Evolutionary conservation across 495 filamentous ascomycete genomes (phyloP).

Genomic region (Annulohypoxylon nitens): DNA sequence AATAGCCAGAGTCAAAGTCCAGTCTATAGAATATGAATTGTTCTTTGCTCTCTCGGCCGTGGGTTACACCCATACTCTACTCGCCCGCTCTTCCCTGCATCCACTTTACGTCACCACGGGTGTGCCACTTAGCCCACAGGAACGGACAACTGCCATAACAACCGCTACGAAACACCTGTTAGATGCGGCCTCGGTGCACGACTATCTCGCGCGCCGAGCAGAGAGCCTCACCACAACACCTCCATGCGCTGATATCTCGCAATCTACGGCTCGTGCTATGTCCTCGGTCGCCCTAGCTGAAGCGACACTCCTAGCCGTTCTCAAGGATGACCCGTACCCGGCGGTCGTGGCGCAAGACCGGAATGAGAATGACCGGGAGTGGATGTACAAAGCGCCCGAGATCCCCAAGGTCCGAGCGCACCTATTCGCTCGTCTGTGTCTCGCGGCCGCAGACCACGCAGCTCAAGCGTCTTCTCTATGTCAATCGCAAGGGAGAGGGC

Average conservation of each 20-base stretch:
- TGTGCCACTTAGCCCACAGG: constrained; percentile 71
- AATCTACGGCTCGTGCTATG: constrained; percentile 76
- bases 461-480: constrained; percentile 70
- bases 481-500: constrained; percentile 47
- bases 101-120: constrained; percentile 67
- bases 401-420: constrained; percentile 90
- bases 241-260: constrained; percentile 71
- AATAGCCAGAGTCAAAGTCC: constrained; percentile 71
- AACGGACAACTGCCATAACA: constrained; percentile 75
- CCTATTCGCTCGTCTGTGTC: constrained; percentile 86
- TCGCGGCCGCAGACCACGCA: constrained; percentile 80
- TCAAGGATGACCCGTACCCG: constrained; percentile 95
- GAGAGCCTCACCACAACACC: constrained; percentile 49
- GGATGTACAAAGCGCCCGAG: constrained; percentile 90
- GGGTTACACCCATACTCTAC: constrained; percentile 76
- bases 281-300: constrained; percentile 82
- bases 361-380: constrained; percentile 84
- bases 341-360: constrained; percentile 78
- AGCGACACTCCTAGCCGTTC: constrained; percentile 87
- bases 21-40: constrained; percentile 85
- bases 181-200: constrained; percentile 81
- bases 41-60: constrained; percentile 82
- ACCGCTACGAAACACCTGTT: constrained; percentile 83
- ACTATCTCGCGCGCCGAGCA: constrained; percentile 69
- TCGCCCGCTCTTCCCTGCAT: constrained; percentile 70